A percentile compares a stretch with the other conserved stretches of the same genome.
phyloP scores from a whole-genome alignment of 1,284 basidiomycete genomes.

The Sanghuangporus sanghuang region DNA sequence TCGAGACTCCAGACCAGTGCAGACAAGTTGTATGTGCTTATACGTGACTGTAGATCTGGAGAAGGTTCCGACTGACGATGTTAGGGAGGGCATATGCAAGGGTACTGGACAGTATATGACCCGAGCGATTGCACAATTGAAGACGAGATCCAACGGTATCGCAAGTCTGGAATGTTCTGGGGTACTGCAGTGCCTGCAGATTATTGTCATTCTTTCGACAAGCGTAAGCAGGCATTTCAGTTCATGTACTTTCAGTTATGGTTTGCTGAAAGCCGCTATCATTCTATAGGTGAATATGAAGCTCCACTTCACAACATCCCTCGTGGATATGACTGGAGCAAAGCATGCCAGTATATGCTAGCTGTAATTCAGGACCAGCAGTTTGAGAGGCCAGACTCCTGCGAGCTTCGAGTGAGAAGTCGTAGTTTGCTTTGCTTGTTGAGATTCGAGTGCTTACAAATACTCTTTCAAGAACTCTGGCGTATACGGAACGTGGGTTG shows the following conservation, averaged over 20 bases:
- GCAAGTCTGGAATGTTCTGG: background rate
- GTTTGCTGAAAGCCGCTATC: background rate
- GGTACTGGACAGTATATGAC: background rate
- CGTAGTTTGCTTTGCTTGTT: background rate
- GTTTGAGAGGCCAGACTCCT: constrained; percentile 1
- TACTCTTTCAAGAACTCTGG: background rate
- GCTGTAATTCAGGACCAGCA: constrained; percentile 3
- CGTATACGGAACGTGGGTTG: constrained; percentile 1
- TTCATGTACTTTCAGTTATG: background rate
- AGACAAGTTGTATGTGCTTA: background rate
- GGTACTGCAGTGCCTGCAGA: background rate
- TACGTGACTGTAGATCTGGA: background rate
- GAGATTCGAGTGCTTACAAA: background rate
- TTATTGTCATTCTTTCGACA: constrained; percentile 4
- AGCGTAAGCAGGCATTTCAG: background rate
- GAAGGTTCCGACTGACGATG: background rate
- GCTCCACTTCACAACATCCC: constrained; percentile 2
- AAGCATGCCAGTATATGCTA: constrained; percentile 3
- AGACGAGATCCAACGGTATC: constrained; percentile 1
- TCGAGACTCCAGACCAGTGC: background rate
- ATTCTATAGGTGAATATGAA: background rate
- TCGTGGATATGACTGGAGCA: background rate
- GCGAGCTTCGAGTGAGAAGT: background rate
- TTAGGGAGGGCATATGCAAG: background rate
- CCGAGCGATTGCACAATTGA: background rate